These are phyloP conservation scores for Solanum chiquidenum DNA, from an alignment of 257 asterid genomes.

Conservation along the genomic window DNA sequence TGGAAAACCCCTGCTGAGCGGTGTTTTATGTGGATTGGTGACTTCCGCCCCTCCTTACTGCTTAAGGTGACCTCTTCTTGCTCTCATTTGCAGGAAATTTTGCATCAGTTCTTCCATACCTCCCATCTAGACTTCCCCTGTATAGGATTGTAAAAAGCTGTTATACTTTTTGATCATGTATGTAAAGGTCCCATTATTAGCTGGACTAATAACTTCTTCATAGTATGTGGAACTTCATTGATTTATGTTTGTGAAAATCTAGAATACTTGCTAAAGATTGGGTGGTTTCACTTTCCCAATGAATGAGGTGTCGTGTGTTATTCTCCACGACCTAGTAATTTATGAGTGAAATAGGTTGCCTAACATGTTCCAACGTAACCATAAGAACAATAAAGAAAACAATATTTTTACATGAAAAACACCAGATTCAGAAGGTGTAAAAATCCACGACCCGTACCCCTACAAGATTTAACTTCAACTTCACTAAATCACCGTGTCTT, in stretches of 20 bases:
- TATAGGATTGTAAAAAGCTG: neutral
- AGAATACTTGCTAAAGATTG: neutral
- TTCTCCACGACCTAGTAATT: neutral
- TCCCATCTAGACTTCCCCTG: neutral
- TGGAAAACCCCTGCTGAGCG: conserved; percentile 97
- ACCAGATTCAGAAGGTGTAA: no score
- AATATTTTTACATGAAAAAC: no score
- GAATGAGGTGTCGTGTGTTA: neutral
- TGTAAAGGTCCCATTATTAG: neutral
- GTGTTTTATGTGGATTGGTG: conserved; percentile 94
- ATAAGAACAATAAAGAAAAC: no score
- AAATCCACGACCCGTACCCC: no score
- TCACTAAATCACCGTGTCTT: no score
- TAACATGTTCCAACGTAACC: no score
- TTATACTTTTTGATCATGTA: neutral
- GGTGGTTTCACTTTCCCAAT: neutral
- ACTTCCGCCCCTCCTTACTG: conserved; percentile 86
- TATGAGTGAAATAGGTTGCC: no score
- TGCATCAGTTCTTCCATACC: neutral
- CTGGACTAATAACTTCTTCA: neutral
- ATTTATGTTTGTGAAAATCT: neutral
- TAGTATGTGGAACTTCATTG: neutral
- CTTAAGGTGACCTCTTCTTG: conserved; percentile 47
- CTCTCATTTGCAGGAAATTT: neutral
- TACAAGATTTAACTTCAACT: no score